Evolutionary conservation across 208 protist species (phyloP).

Genomic region (Polymyxa betae): DNA sequence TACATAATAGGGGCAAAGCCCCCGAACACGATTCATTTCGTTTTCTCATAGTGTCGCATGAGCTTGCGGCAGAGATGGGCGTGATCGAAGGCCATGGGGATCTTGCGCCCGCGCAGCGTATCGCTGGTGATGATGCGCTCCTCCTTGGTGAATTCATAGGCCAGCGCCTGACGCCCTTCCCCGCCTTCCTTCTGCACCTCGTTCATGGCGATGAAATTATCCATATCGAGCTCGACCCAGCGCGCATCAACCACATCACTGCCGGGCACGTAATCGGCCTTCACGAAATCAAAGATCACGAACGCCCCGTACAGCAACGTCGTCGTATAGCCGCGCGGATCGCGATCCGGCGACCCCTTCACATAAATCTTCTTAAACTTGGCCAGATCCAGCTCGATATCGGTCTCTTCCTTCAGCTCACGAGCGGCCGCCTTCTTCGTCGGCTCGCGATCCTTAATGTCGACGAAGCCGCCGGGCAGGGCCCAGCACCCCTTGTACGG

Average conservation of each 20-base stretch:
- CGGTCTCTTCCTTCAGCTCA: constrained; percentile 52
- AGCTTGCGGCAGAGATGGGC: too few relatives aligned
- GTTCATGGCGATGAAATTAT: background rate
- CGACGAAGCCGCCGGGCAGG: constrained; percentile 13
- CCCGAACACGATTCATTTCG: too few relatives aligned
- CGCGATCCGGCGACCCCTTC: background rate
- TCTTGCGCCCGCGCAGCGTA: background rate
- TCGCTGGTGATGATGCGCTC: background rate
- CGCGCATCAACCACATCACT: constrained; percentile 2
- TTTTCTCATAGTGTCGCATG: too few relatives aligned
- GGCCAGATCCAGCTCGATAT: background rate
- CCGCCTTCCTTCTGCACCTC: background rate
- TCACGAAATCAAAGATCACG: background rate
- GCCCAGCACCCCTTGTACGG: constrained; percentile 13
- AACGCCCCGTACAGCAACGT: background rate
- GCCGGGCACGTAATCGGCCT: background rate
- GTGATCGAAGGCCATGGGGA: constrained; percentile 31
- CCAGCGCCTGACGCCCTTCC: background rate
- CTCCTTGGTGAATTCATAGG: background rate
- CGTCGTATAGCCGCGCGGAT: constrained; percentile 22
- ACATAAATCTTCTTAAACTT: background rate
- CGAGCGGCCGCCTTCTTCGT: background rate
- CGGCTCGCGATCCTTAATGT: background rate
- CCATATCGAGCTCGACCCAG: constrained; percentile 4
- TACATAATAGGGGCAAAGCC: too few relatives aligned